Evolutionary conservation across 805 yeast genomes (phyloP).

Genomic region (Candida sanyiensis): DNA sequence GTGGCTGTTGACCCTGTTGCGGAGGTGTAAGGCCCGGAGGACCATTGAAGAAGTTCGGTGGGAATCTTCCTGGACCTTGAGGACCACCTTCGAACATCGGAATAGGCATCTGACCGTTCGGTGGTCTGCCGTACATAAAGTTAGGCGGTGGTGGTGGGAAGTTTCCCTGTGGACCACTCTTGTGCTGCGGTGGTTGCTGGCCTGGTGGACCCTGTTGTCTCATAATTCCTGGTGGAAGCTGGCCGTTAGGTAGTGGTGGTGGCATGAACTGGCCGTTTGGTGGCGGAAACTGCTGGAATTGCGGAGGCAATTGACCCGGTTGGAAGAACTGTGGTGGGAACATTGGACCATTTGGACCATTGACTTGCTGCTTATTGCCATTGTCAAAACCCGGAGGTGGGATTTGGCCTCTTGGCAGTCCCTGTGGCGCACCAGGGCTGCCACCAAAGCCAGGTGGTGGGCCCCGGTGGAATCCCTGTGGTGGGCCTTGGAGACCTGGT

Average conservation of each 20-base stretch:
- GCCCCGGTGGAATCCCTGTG: slow-evolving; percentile 7
- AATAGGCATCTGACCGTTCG: slow-evolving; percentile 10
- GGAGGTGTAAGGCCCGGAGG: slow-evolving; percentile 19
- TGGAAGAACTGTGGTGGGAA: slow-evolving; percentile 18
- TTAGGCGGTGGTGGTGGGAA: slow-evolving; percentile 11
- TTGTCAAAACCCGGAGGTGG: slow-evolving; percentile 18
- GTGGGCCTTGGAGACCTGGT: slow-evolving; percentile 12
- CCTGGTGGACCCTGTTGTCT: slow-evolving; percentile 13
- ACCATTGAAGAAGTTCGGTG: slow-evolving; percentile 22
- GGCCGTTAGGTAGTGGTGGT: slow-evolving; percentile 11
- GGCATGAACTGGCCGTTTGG: slow-evolving; percentile 5
- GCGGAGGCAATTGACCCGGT: too few species aligned
- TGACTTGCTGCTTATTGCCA: slow-evolving; percentile 9
- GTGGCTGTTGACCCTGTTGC: slow-evolving; percentile 5
- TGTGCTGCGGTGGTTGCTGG: slow-evolving; percentile 11
- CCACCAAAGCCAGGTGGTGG: slow-evolving; percentile 12
- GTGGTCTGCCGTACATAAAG: slow-evolving; percentile 7
- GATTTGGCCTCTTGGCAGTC: slow-evolving; percentile 11
- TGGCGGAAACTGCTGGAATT: background rate
- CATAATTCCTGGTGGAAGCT: slow-evolving; percentile 19
- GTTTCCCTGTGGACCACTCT: slow-evolving; percentile 8
- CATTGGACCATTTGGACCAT: slow-evolving; percentile 18
- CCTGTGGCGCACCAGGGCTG: slow-evolving; percentile 4
- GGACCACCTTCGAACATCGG: slow-evolving; percentile 10
- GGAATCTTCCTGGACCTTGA: slow-evolving; percentile 14